Percentiles rank a stretch among this genome's conserved stretches.
These are phyloP conservation scores for Phytophthora multivora DNA, from an alignment of 352 stramenopile species.

Conservation along the genomic window DNA sequence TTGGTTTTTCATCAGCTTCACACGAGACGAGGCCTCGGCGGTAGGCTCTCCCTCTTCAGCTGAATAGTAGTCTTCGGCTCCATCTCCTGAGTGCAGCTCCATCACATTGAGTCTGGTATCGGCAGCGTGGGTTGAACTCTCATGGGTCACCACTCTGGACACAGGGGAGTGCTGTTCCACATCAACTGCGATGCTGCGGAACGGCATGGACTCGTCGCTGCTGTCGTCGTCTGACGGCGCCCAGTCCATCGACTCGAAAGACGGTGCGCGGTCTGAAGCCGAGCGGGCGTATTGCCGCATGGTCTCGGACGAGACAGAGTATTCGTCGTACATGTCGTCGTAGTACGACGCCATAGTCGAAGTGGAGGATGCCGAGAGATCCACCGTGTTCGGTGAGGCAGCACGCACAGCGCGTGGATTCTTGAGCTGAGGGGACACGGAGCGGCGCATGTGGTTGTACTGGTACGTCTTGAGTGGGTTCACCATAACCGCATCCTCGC, in stretches of 20 bases:
- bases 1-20: slow-evolving; percentile 8
- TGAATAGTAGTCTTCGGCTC: slow-evolving; percentile 32
- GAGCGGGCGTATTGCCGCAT: slow-evolving; percentile 43
- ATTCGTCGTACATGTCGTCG: slow-evolving; percentile 68
- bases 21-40: slow-evolving; percentile 17
- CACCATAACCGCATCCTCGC: slow-evolving; percentile 28
- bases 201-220: slow-evolving; percentile 29
- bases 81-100: slow-evolving; percentile 26
- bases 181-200: slow-evolving; percentile 40
- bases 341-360: slow-evolving; percentile 72
- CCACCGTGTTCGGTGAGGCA: slow-evolving; percentile 38
- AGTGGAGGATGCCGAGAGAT: slow-evolving; percentile 70
- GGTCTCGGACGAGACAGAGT: slow-evolving; percentile 31
- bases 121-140: background rate
- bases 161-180: slow-evolving; percentile 25
- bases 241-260: slow-evolving; percentile 58
- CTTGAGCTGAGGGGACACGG: slow-evolving; percentile 29
- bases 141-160: slow-evolving; percentile 18
- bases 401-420: slow-evolving; percentile 21
- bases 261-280: slow-evolving; percentile 37
- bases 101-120: slow-evolving; percentile 13
- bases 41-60: slow-evolving; percentile 33
- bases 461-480: slow-evolving; percentile 33
- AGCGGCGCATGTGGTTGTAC: slow-evolving; percentile 25
- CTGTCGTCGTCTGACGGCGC: slow-evolving; percentile 44